These are phyloP conservation scores for Rhizopus microsporus DNA, from an alignment of 371 early-diverging fungal species.

Conservation along the genomic window DNA sequence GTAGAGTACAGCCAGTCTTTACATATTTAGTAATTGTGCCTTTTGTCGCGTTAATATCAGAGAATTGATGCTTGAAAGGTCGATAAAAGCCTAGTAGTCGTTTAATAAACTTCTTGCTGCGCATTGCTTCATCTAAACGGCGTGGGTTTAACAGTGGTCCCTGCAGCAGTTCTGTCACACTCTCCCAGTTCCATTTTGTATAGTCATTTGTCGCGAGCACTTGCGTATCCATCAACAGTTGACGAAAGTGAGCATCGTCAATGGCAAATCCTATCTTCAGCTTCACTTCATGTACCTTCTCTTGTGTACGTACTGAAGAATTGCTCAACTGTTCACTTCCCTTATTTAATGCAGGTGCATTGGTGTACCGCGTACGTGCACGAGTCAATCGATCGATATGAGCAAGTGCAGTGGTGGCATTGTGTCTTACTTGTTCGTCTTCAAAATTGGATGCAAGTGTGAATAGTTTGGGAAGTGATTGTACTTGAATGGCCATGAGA, in stretches of 20 bases:
- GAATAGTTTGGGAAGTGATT: constrained; percentile 77
- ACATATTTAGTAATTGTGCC: constrained; percentile 55
- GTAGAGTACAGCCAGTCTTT: constrained; percentile 65
- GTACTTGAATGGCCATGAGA: constrained; percentile 58
- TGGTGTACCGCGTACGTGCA: constrained; percentile 33
- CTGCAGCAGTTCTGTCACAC: constrained; percentile 71
- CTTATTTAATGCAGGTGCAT: constrained; percentile 5
- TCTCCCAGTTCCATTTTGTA: constrained; percentile 85
- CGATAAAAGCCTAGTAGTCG: constrained; percentile 77
- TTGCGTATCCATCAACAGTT: constrained; percentile 71
- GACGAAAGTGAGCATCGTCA: constrained; percentile 74
- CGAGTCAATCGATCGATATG: constrained; percentile 71
- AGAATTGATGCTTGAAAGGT: constrained; percentile 75
- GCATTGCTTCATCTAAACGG: constrained; percentile 78
- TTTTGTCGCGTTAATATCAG: constrained; percentile 60
- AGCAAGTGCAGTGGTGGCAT: constrained; percentile 71
- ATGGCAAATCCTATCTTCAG: constrained; percentile 70
- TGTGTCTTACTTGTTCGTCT: constrained; percentile 74
- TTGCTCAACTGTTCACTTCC: constrained; percentile 3
- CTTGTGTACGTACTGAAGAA: constrained; percentile 36
- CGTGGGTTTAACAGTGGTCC: constrained; percentile 75
- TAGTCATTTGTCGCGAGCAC: constrained; percentile 75
- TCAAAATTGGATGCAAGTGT: constrained; percentile 76
- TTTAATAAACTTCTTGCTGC: constrained; percentile 74
- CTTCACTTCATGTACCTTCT: constrained; percentile 70